Percentiles rank a stretch among this genome's conserved stretches.
Evolutionary conservation across 1,284 basidiomycete species (phyloP).

Genomic region (Trametes pubescens): DNA sequence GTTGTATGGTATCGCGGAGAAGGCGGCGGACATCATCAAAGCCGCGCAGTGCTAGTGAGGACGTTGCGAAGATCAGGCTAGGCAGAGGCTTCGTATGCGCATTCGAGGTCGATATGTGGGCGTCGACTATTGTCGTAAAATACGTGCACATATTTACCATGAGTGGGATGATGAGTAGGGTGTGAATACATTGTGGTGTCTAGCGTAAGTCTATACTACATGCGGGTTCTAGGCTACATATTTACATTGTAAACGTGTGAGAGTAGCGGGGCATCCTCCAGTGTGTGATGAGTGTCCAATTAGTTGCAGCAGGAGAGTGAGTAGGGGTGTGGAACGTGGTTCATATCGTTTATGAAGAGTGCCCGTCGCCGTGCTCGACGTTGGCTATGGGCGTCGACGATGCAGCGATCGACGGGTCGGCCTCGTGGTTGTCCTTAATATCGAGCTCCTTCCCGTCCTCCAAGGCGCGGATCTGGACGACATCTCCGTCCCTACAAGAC

Average conservation of each 20-base stretch:
- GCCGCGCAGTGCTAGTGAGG: constrained; percentile 1
- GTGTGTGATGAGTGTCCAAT: not conserved
- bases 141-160: too few relatives aligned
- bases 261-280: not conserved
- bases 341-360: not conserved
- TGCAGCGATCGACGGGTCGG: constrained; percentile 47
- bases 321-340: not conserved
- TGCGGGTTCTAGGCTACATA: constrained; percentile 5
- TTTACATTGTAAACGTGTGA: not conserved
- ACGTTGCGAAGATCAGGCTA: not conserved
- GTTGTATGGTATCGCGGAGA: constrained; percentile 33
- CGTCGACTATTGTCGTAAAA: too few relatives aligned
- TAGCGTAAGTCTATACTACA: not conserved
- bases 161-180: constrained; percentile 1
- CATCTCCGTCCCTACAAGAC: constrained; percentile 64
- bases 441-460: constrained; percentile 54
- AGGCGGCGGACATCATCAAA: constrained; percentile 19
- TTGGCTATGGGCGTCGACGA: constrained; percentile 20
- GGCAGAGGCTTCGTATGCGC: too few relatives aligned
- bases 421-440: constrained; percentile 65
- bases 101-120: too few relatives aligned
- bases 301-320: not conserved
- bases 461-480: constrained; percentile 60
- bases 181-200: constrained; percentile 11
- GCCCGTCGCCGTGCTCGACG: constrained; percentile 7